Percentiles rank a stretch among this genome's conserved stretches.
These are phyloP conservation scores for Dioscorea zingiberensis DNA, from an alignment of 106 monocot genomes.

Conservation along the genomic window DNA sequence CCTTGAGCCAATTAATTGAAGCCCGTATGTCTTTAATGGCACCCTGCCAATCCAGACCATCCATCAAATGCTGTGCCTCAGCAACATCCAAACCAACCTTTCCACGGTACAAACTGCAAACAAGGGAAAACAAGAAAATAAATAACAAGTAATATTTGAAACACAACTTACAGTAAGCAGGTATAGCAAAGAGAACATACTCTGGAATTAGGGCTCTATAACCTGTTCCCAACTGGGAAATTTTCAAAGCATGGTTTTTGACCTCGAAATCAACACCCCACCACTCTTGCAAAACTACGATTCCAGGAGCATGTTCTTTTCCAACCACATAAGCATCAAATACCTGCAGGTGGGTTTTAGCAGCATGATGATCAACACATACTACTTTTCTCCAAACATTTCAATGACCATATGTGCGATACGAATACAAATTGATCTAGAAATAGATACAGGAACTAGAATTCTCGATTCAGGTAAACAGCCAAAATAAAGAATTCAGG, in stretches of 20 bases:
- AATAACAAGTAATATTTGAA: not conserved
- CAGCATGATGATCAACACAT: no score
- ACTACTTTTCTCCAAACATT: not conserved
- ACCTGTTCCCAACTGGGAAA: constrained; percentile 62
- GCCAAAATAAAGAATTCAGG: not conserved
- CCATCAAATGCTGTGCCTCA: constrained; percentile 92
- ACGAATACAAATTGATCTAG: no score
- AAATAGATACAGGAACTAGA: not conserved
- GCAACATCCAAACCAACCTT: constrained; percentile 88
- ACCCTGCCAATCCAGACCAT: constrained; percentile 81
- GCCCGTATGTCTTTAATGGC: constrained; percentile 87
- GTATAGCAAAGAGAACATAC: constrained; percentile 32
- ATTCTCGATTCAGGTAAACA: no score
- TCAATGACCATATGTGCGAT: not conserved
- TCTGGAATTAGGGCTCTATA: constrained; percentile 95
- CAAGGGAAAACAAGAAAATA: not conserved
- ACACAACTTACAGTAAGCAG: not conserved
- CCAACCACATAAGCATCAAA: constrained; percentile 92
- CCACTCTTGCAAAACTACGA: constrained; percentile 96
- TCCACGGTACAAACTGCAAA: constrained; percentile 76
- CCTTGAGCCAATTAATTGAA: constrained; percentile 86
- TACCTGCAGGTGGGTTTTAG: constrained; percentile 33
- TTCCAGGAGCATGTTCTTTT: constrained; percentile 87
- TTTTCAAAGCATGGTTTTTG: constrained; percentile 82
- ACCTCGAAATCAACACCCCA: constrained; percentile 98